Evolutionary conservation across 73 alveolate genomes (phyloP), one percentile per base, ranked within the genome.

Genomic region (Paramecium pentaurelia): DNA sequence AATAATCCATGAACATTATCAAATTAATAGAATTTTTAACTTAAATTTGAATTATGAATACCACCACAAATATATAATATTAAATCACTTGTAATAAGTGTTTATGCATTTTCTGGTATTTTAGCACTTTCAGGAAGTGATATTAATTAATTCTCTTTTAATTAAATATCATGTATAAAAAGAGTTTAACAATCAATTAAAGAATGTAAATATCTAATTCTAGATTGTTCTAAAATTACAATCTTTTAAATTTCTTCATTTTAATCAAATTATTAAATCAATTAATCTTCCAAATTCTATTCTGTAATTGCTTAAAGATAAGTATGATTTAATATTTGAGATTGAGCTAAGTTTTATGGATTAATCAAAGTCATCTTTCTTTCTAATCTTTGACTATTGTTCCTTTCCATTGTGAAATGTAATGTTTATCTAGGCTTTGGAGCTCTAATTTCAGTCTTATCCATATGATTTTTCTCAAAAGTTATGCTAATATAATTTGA

Each of bases 21-120:
- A 38, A 75, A 75, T 75, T 75, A 5, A 75, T 75, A 75, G 27
- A 30, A 75, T 42, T 75, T 75, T 12, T 37, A 42, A 75, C 68
- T 38, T 12, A 42, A 7, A 4, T 16, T 12, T 42, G 20, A 22
- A 75, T 42, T 75, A 38, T 30, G 47, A 0, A 27, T 75, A 18
- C 88, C 88, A n/a, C 88, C 88, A 12, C 88, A 38, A 75, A 75
- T 75, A n/a, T 75, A 75, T n/a, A 75, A 42, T 75, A 75, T 75
- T 38, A 75, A 42, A 38, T 75, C 58, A 42, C 60, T 42, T 37
- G 88, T 38, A 16, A 75, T 38, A 1, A 42, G 20, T n/a, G 64
- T 75, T 75, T 42, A 38, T 2, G 88, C 68, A 38, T 38, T 75
- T 14, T 36, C 10, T 11, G 88, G 88, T 30, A 75, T 38, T 14